Evolutionary conservation across 2,329 filamentous ascomycete species (phyloP).

Genomic region (Botryosphaeria agaves): DNA sequence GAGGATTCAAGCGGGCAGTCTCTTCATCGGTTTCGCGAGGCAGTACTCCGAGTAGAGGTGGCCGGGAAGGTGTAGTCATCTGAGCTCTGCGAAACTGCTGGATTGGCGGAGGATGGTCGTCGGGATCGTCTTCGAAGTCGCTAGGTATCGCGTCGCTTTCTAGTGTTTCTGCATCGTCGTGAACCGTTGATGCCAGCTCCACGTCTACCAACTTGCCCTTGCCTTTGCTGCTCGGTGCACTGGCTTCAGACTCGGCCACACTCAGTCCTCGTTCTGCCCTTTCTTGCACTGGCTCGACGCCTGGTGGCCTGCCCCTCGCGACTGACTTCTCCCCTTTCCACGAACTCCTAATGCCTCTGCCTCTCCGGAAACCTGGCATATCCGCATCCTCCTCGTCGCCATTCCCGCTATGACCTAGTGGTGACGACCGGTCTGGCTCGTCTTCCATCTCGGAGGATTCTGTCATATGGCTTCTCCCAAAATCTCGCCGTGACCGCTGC

Average conservation of each 20-base stretch:
- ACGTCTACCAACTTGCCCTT: slow-evolving; percentile 67
- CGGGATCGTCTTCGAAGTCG: slow-evolving; percentile 18
- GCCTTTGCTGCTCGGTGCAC: slow-evolving; percentile 32
- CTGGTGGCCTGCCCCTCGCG: slow-evolving; percentile 19
- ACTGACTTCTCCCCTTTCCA: slow-evolving; percentile 33
- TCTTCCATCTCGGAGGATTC: slow-evolving; percentile 75
- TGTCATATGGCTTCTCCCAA: slow-evolving; percentile 65
- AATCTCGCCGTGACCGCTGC: slow-evolving; percentile 75
- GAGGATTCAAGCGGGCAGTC: slow-evolving; percentile 24
- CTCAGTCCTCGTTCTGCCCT: slow-evolving; percentile 21
- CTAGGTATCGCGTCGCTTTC: slow-evolving; percentile 22
- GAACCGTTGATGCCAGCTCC: slow-evolving; percentile 52
- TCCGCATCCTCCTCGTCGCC: slow-evolving; percentile 16
- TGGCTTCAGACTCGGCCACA: slow-evolving; percentile 21
- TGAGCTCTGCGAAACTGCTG: slow-evolving; percentile 36
- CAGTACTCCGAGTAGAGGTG: no score
- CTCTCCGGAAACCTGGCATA: slow-evolving; percentile 20
- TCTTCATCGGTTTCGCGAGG: slow-evolving; percentile 35
- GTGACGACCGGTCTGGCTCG: slow-evolving; percentile 21
- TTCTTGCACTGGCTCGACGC: slow-evolving; percentile 15
- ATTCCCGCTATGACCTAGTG: slow-evolving; percentile 12
- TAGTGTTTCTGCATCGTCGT: slow-evolving; percentile 25
- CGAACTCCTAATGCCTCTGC: slow-evolving; percentile 37
- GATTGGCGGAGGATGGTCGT: slow-evolving; percentile 37
- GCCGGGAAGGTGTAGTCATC: no score